A percentile compares a stretch with the other conserved stretches of the same genome.
Conservation (phyloP, 805 yeast genomes). For the Saturnispora gosingensis region DNA sequence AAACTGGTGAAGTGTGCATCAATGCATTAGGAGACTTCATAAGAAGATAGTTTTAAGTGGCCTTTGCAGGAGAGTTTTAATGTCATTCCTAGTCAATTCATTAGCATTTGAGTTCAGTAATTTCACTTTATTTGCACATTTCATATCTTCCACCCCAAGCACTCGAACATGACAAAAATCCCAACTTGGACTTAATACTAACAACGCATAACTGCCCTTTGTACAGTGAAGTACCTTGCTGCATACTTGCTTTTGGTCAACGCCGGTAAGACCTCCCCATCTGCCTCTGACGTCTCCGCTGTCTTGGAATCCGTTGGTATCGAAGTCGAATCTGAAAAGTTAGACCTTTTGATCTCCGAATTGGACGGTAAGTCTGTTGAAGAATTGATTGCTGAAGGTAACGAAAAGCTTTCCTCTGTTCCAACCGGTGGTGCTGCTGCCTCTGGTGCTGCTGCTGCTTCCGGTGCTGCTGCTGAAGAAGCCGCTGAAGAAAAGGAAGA, state of each 20-base stretch:
- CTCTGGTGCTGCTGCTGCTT: slow-evolving; percentile 46
- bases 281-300: slow-evolving; percentile 66
- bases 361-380: slow-evolving; percentile 68
- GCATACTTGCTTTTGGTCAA: slow-evolving; percentile 84
- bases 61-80: too few species aligned
- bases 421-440: slow-evolving; percentile 80
- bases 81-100: too few species aligned
- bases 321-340: slow-evolving; percentile 72
- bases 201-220: background rate
- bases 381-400: slow-evolving; percentile 74
- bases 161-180: too few species aligned
- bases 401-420: slow-evolving; percentile 69
- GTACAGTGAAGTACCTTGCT: slow-evolving; percentile 77
- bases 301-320: slow-evolving; percentile 69
- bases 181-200: background rate
- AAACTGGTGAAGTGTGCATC: too few species aligned
- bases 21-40: too few species aligned
- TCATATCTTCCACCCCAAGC: too few species aligned
- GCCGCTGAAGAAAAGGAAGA: slow-evolving; percentile 49
- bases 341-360: slow-evolving; percentile 61
- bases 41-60: too few species aligned
- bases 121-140: too few species aligned
- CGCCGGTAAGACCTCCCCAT: slow-evolving; percentile 79
- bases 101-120: too few species aligned
- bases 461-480: slow-evolving; percentile 46